A percentile compares a stretch with the other conserved stretches of the same genome.
phyloP scores from a whole-genome alignment of 208 protist species.

The Wallacemonas collosoma region DNA sequence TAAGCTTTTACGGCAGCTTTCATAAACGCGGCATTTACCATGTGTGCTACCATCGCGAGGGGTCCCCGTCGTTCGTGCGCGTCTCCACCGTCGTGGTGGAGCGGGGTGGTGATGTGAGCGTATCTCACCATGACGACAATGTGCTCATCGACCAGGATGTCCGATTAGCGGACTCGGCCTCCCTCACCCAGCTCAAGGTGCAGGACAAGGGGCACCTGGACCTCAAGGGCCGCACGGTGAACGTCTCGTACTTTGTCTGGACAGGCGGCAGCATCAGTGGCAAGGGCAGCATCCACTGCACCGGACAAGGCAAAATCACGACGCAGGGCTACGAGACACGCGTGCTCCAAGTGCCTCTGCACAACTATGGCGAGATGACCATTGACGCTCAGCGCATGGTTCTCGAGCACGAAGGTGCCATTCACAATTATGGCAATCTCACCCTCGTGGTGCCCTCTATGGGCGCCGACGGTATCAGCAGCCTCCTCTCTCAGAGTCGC shows the following conservation, averaged over 20 bases:
- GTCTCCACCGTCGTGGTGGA: constrained; percentile 76
- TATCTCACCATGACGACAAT: constrained; percentile 50
- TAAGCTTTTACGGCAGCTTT: constrained; percentile 67
- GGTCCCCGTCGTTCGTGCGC: constrained; percentile 56
- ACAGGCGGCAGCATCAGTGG: constrained; percentile 75
- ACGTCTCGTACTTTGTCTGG: constrained; percentile 80
- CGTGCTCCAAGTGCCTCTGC: constrained; percentile 52
- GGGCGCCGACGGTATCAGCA: constrained; percentile 60
- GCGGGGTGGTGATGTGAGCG: constrained; percentile 48
- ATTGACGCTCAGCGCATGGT: constrained; percentile 74
- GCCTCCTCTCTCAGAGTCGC: constrained; percentile 48
- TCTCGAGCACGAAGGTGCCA: constrained; percentile 56
- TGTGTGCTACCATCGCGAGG: constrained; percentile 75
- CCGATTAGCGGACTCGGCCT: constrained; percentile 47
- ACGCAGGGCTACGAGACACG: constrained; percentile 71
- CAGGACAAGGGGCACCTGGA: constrained; percentile 64
- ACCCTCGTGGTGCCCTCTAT: constrained; percentile 62
- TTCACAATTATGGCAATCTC: constrained; percentile 83
- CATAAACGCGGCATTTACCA: constrained; percentile 73
- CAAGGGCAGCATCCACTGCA: constrained; percentile 69
- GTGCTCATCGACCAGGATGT: constrained; percentile 67
- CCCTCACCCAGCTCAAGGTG: constrained; percentile 59
- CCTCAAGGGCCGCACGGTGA: constrained; percentile 60
- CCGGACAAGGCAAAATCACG: constrained; percentile 55
- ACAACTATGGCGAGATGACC: constrained; percentile 83